Evolutionary conservation across 2,329 filamentous ascomycete species (phyloP), one percentile per base, ranked within the genome.

Genomic region (Biscogniauxia mediterranea): DNA sequence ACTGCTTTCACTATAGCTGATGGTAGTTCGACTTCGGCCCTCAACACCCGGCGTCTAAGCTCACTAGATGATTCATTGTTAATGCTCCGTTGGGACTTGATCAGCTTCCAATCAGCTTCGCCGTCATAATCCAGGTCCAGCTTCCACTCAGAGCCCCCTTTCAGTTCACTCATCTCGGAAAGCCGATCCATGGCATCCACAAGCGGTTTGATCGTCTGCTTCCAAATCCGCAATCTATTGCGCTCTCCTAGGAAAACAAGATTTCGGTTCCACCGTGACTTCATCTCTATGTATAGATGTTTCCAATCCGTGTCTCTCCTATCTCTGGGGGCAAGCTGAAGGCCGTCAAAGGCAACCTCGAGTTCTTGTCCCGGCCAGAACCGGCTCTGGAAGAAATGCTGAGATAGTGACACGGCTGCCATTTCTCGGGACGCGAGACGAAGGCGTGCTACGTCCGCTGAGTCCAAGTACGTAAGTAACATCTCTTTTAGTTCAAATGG

Each of bases 301-400:
- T 55, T 53, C 67, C 67, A 71, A 59, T 70, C 66, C 15, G 67
- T 59, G n/a, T 64, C 56, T 9, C 50, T 54, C 28, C 54, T 60
- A 1, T 67, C 61, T 8, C 38, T 17, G 4, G 55, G 53, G 3
- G 54, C 20, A 1, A 67, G 65, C 23, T 70, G 23, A 26, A 71
- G 70, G 9, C 53, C 65, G 55, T 71, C 69, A 20, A 71, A 71
- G 20, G 66, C 59, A n/a, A 56, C 54, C 21, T 63, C 66, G 23
- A 71, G 58, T 53, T 70, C 66, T 13, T 58, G 64, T 5, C 60
- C 64, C 15, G 66, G 63, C 65, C 64, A 71, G 57, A 71, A 71
- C 19, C 68, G 64, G 46, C 66, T 69, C 28, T 59, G 63, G 53
- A 70, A 71, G 63, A 69, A 71, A 20, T 57, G 52, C 46, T 69